Conservation (phyloP, 2,329 filamentous ascomycete genomes). For the Arthroderma uncinatum region DNA sequence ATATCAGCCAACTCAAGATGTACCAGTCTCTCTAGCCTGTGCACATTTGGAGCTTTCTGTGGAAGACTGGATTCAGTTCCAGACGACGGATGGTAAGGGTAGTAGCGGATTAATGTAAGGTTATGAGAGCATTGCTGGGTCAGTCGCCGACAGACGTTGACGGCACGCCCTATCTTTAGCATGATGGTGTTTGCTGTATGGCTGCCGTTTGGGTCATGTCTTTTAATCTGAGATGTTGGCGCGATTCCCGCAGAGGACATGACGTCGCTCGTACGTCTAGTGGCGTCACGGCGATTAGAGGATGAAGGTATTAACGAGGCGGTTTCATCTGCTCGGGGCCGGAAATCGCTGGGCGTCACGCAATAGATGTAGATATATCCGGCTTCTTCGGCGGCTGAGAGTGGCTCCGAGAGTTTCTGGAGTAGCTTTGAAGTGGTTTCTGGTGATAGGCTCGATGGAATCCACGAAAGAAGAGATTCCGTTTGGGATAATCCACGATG, state of each 20-base stretch:
- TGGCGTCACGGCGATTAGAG: constrained; percentile 20
- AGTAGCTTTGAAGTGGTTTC: constrained; percentile 59
- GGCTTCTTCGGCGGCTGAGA: constrained; percentile 62
- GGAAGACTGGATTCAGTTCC: constrained; percentile 11
- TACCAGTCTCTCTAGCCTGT: constrained; percentile 79
- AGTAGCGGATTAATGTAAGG: constrained; percentile 78
- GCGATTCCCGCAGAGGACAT: constrained; percentile 26
- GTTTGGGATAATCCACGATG: constrained; percentile 28
- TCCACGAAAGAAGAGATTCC: constrained; percentile 49
- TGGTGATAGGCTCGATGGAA: constrained; percentile 56
- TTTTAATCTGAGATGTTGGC: constrained; percentile 11
- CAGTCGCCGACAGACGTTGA: constrained; percentile 81
- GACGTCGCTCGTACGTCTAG: constrained; percentile 28
- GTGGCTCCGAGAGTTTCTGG: constrained; percentile 63
- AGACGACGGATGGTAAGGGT: constrained; percentile 60
- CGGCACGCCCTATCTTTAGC: constrained; percentile 54
- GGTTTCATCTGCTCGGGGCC: constrained; percentile 40
- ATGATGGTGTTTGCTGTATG: constrained; percentile 47
- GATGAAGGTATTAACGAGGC: constrained; percentile 46
- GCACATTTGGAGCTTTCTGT: constrained; percentile 58
- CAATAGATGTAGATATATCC: constrained; percentile 99
- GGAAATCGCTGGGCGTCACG: constrained; percentile 60
- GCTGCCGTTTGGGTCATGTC: constrained; percentile 15
- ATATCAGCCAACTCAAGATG: constrained; percentile 69
- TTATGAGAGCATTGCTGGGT: constrained; percentile 84